Evolutionary conservation across 2,329 filamentous ascomycete genomes (phyloP), one percentile per base, ranked within the genome.

Genomic region (Fusarium redolens): DNA sequence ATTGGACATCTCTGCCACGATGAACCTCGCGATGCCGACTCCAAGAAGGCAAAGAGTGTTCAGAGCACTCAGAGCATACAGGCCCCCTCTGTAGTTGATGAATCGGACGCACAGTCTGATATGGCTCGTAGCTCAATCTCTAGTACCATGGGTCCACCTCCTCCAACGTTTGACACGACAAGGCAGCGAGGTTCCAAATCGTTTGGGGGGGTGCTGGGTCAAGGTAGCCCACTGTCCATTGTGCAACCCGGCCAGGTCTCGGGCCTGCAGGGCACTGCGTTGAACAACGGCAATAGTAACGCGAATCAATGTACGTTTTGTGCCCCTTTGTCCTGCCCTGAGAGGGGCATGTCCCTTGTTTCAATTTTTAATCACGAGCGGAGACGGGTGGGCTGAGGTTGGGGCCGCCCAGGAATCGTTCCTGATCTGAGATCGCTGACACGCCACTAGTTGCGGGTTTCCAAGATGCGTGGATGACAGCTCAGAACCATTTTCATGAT

Each of bases 1-100:
- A 99, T 99, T 82, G 96, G 96, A 78, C 96, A 99, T 84, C 89
- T 99, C 75, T 99, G 96, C 84, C 96, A 98, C 85, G 96, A 99
- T 84, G 96, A 98, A 84, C 96, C 95, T 76, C 92, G 96, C 82
- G 96, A 99, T 79, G 87, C 91, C 75, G 90, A 91, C 71, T 83
- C 92, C 68, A 97, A 96, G 84, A 96, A 95, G 83, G 84, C 89
- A 77, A 97, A 96, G 85, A 88, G 86, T 79, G 71, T 71, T 71
- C 79, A 78, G 65, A 88, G 86, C 80, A 73, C 72, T 69, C 80
- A 79, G 60, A 88, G 86, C 80, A 75, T 75, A 66, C 80, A 79
- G 69, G 71, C 57, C 69, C 83, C 87, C 68, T 86, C 89, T 58
- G 84, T 85, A 47, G 86, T 87, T 63, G 91, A 92, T 77, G 91